Evolutionary conservation across 352 stramenopile genomes (phyloP), one percentile per base, ranked within the genome.

Genomic region (Thalassiosira mediterranea): DNA sequence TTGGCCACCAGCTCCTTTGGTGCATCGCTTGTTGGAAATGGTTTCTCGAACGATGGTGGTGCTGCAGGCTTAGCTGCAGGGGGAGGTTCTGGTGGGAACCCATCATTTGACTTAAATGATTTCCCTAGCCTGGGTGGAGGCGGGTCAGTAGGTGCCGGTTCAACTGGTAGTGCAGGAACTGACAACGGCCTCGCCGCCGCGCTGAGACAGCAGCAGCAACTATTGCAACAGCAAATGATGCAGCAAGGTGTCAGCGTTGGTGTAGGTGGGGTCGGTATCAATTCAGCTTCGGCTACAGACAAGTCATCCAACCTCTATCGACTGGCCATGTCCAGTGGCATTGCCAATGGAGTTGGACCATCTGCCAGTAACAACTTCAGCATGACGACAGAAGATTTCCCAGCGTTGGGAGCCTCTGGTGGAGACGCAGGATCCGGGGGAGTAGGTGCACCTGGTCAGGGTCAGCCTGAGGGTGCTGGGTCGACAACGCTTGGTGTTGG

Each of bases 341-440:
- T 72, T 67, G 42, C 61, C 25, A 83, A 79, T 63, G 83, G 80
- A 26, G n/a, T n/a, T n/a, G n/a, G n/a, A n/a, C n/a, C n/a, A n/a
- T n/a, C n/a, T n/a, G n/a, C n/a, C n/a, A 37, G 29, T 25, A 71
- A 25, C 49, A 90, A 88, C 63, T 88, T 90, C 48, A 90, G 79
- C 37, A 88, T 90, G 75, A 78, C 81, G 49, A 89, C 76, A 11
- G 86, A 90, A 56, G 86, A 90, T 56, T 92, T 89, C 71, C 86
- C 86, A 46, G 86, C 86, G 26, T 63, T 92, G 42, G 26, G 54
- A 2, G 25, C 57, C n/a, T 34, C 69, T 51, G 54, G 57, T 76
- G 57, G 74, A 38, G 60, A 37, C 28, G 37, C 8, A 25, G 29
- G 34, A 25, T 49, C 38, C 7, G 53, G 21, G 13, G 53, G 63